Conservation (phyloP, 1,284 basidiomycete genomes). For the Singerocomus inundabilis region DNA sequence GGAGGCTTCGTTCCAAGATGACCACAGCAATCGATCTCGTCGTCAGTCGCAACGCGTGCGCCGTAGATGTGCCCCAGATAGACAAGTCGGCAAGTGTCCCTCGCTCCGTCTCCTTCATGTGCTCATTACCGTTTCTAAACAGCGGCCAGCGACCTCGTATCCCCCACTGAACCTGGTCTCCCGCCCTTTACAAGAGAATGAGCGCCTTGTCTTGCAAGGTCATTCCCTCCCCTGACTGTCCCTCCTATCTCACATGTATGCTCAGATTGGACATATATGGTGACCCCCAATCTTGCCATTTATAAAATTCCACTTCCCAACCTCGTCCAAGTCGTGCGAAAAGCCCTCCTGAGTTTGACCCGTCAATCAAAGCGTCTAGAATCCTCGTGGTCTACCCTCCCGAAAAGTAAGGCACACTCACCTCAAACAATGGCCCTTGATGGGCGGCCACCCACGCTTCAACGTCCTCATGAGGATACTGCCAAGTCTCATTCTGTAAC, state of each 20-base stretch:
- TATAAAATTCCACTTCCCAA: constrained; percentile 27
- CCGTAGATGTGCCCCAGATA: background rate
- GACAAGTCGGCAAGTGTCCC: background rate
- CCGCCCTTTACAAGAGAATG: background rate
- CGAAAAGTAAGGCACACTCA: background rate
- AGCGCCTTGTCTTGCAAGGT: constrained; percentile 21
- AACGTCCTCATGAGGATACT: background rate
- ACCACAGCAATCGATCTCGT: constrained; percentile 26
- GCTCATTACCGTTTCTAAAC: background rate
- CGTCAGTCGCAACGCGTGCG: constrained; percentile 20
- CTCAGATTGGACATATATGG: constrained; percentile 32
- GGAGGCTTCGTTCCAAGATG: constrained; percentile 27
- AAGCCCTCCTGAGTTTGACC: constrained; percentile 17
- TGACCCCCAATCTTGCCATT: constrained; percentile 22
- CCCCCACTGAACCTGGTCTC: constrained; percentile 7
- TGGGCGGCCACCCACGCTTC: background rate
- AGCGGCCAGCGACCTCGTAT: background rate
- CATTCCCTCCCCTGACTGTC: background rate
- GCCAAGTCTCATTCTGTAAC: background rate
- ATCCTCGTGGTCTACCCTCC: constrained; percentile 7
- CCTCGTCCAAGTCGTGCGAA: constrained; percentile 25
- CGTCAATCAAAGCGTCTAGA: constrained; percentile 15
- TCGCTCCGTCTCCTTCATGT: background rate
- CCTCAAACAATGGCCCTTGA: too few species aligned
- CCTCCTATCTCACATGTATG: constrained; percentile 1